Percentiles rank a stretch among this genome's conserved stretches.
Conservation (phyloP, 1,139 yeast genomes). For the Chernovozyma sophiae-reginae region DNA sequence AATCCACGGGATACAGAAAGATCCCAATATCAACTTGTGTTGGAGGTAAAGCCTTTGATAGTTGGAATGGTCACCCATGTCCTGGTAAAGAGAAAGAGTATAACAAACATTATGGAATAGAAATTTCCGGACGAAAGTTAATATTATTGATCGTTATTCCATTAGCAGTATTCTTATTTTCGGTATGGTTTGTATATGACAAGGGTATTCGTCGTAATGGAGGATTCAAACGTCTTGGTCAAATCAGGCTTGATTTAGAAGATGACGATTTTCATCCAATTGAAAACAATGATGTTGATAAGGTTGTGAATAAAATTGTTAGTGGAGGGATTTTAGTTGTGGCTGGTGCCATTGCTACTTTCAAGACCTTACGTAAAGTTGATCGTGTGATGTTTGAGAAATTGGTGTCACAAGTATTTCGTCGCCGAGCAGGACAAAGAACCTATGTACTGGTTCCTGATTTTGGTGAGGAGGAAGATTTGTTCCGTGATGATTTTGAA, state of each 20-base stretch:
- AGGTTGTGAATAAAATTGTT: conserved; percentile 57
- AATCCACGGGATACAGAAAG: conserved; percentile 45
- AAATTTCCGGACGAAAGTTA: conserved; percentile 51
- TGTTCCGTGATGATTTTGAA: conserved; percentile 48
- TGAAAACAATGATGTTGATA: conserved; percentile 64
- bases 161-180: conserved; percentile 46
- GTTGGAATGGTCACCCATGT: conserved; percentile 66
- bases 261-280: conserved; percentile 62
- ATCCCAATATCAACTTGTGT: conserved; percentile 43
- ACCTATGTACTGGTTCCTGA: conserved; percentile 43
- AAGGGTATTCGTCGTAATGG: conserved; percentile 78
- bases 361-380: conserved; percentile 33
- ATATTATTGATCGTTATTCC: conserved; percentile 57
- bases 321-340: conserved; percentile 55
- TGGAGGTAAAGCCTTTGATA: conserved; percentile 54
- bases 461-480: conserved; percentile 45
- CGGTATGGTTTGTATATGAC: conserved; percentile 74
- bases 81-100: conserved; percentile 82
- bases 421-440: conserved; percentile 24
- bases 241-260: conserved; percentile 74
- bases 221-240: conserved; percentile 78
- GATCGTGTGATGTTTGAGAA: conserved; percentile 35
- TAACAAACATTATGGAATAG: conserved; percentile 52
- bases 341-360: conserved; percentile 40
- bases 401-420: conserved; percentile 31